phyloP scores from a whole-genome alignment of 208 protist genomes.

The Trypanosoma lewisi region DNA sequence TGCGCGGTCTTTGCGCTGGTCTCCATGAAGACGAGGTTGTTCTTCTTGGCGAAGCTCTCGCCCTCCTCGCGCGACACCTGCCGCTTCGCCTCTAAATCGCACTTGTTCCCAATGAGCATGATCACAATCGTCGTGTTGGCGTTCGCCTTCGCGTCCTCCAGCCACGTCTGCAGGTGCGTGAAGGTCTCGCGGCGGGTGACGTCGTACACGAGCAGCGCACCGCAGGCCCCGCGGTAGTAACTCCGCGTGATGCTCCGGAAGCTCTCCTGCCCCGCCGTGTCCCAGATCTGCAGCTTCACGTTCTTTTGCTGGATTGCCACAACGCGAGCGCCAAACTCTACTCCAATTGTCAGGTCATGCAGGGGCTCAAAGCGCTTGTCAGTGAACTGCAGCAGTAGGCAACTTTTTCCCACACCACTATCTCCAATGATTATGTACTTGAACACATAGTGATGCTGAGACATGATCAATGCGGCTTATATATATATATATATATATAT shows the following conservation, averaged over 20 bases:
- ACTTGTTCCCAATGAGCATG: slow-evolving; percentile 99
- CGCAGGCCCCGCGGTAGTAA: slow-evolving; percentile 99
- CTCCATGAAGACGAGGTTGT: slow-evolving; percentile 98
- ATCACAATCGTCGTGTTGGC: slow-evolving; percentile 96
- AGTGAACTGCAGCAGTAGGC: slow-evolving; percentile 98
- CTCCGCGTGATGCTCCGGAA: slow-evolving; percentile 99
- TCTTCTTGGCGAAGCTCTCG: slow-evolving; percentile 93
- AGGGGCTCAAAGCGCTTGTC: slow-evolving; percentile 99
- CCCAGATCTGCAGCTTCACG: slow-evolving; percentile 99
- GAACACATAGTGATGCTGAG: slow-evolving; percentile 82
- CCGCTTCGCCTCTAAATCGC: slow-evolving; percentile 93
- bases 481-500: not conserved
- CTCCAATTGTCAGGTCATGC: slow-evolving; percentile 99
- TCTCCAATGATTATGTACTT: slow-evolving; percentile 98
- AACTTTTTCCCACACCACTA: slow-evolving; percentile 98
- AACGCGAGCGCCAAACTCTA: slow-evolving; percentile 98
- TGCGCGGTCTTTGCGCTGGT: slow-evolving; percentile 98
- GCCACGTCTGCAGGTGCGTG: slow-evolving; percentile 96
- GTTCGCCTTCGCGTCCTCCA: slow-evolving; percentile 96
- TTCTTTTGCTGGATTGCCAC: slow-evolving; percentile 95
- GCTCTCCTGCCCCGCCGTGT: slow-evolving; percentile 96
- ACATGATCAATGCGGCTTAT: slow-evolving; percentile 22
- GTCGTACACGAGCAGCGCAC: slow-evolving; percentile 98
- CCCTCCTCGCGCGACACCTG: slow-evolving; percentile 95
- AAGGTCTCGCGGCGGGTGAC: slow-evolving; percentile 97